phyloP scores from a whole-genome alignment of 352 stramenopile genomes.

The Plasmopara viticola region DNA sequence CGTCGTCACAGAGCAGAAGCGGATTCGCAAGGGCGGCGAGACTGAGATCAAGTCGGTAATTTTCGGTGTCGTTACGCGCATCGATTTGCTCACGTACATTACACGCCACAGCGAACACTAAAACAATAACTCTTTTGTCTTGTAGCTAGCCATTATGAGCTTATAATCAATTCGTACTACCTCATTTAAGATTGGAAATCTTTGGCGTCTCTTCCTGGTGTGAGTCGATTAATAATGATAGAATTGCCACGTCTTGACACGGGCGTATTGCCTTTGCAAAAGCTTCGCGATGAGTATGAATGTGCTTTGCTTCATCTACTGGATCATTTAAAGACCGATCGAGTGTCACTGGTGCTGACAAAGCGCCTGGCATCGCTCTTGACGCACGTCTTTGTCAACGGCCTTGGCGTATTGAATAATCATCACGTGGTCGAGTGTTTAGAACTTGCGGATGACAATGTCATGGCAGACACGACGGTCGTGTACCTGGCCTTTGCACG shows the following conservation, averaged over 20 bases:
- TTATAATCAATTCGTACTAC: constrained; percentile 4
- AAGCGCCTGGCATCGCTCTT: constrained; percentile 50
- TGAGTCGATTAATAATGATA: constrained; percentile 14
- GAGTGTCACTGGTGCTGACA: constrained; percentile 48
- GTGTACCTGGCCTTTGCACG: constrained; percentile 45
- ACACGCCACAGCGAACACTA: constrained; percentile 49
- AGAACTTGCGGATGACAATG: constrained; percentile 44
- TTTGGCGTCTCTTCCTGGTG: constrained; percentile 20
- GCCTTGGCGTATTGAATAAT: constrained; percentile 30
- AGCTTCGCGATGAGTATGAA: constrained; percentile 42
- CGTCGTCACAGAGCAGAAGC: constrained; percentile 91
- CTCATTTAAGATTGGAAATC: constrained; percentile 5
- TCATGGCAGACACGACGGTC: constrained; percentile 27
- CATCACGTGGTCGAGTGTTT: constrained; percentile 43
- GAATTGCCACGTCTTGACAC: constrained; percentile 28
- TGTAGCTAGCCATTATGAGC: background rate
- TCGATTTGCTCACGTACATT: constrained; percentile 96
- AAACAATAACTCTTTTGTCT: background rate
- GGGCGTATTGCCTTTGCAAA: constrained; percentile 23
- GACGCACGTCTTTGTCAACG: constrained; percentile 51
- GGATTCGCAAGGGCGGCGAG: constrained; percentile 71
- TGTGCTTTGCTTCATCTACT: constrained; percentile 34
- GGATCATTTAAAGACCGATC: constrained; percentile 23
- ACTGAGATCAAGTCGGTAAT: constrained; percentile 86
- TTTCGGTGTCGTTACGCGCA: constrained; percentile 93